Percentiles rank a stretch among this genome's conserved stretches.
phyloP scores from a whole-genome alignment of 192 early-diverging fungal genomes.

The Funneliformis geosporum region DNA sequence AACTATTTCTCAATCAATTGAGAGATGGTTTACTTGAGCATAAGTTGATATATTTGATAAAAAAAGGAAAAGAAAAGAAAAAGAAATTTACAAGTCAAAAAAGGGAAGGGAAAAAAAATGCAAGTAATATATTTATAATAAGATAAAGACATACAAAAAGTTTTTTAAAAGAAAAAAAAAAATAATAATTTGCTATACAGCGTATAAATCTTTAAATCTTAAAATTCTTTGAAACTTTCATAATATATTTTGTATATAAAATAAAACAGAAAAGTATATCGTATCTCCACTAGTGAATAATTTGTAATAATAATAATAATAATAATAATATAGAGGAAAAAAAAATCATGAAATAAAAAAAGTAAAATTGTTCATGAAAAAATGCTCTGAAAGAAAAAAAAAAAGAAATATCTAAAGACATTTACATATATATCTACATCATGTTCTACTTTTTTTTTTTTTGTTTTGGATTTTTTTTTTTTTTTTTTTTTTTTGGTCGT shows the following conservation, averaged over 20 bases:
- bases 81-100: not conserved
- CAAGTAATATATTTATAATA: not conserved
- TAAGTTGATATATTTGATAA: not conserved
- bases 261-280: not conserved
- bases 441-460: constrained; percentile 13
- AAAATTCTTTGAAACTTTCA: not conserved
- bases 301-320: not conserved
- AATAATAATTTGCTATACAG: not conserved
- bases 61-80: not conserved
- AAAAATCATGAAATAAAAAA: not conserved
- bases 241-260: not conserved
- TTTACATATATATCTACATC: not conserved
- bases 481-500: not conserved
- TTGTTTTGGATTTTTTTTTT: constrained; percentile 15
- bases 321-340: too few relatives aligned
- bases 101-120: not conserved
- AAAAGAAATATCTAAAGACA: constrained; percentile 17
- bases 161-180: not conserved
- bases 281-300: not conserved
- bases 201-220: constrained; percentile 1
- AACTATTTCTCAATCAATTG: not conserved
- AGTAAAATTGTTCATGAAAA: not conserved
- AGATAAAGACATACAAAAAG: not conserved
- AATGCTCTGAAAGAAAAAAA: constrained; percentile 21
- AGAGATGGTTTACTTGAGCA: not conserved